Evolutionary conservation across 1,284 basidiomycete genomes (phyloP), one percentile per base, ranked within the genome.

Genomic region (Naganishia cerealis): DNA sequence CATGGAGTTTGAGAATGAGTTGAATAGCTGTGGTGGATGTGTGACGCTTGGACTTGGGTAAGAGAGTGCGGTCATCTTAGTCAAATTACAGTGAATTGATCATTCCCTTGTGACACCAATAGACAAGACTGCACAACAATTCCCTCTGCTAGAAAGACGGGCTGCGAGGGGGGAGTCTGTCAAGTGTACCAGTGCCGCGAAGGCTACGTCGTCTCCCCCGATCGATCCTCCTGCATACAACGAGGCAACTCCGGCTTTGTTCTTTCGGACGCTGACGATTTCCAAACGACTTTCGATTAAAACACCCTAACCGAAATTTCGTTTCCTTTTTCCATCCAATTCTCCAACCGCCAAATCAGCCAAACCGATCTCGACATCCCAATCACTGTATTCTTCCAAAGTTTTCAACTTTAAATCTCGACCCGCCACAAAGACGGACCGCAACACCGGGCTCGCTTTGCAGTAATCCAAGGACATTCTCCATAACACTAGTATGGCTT

Each of bases 41-140:
- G 70, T 78, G 13, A 76, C 76, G 1, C 73, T 81, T 24, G 80
- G 79, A 38, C 68, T 73, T 50, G 81, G 81, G 81, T 81, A 70
- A 75, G 80, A 77, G 16, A 50, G 42, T 12, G 3, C 43, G 29
- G 57, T 55, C 26, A n/a, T 15, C 18, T 0, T 0, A 1, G 16
- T 3, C 8, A 6, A 29, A 7, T 15, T 6, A 46, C 21, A 7
- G 7, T 26, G 33, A 9, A 50, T 18, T 15, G 16, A 40, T 18
- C 39, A 26, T 21, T 42, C 15, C 57, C 62, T 50, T 21, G 7
- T 8, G 59, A 50, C 6, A 10, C 13, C n/a, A 33, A 39, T 65
- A 81, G 80, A 8, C 77, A 80, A 74, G 79, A 81, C 68, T 82
- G 80, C 71, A 74, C 79, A 0, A 54, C 71, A n/a, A 80, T 82